Base-by-base conservation (phyloP, 257 asterid species). In the Ocimum tenuiflorum region DNA sequence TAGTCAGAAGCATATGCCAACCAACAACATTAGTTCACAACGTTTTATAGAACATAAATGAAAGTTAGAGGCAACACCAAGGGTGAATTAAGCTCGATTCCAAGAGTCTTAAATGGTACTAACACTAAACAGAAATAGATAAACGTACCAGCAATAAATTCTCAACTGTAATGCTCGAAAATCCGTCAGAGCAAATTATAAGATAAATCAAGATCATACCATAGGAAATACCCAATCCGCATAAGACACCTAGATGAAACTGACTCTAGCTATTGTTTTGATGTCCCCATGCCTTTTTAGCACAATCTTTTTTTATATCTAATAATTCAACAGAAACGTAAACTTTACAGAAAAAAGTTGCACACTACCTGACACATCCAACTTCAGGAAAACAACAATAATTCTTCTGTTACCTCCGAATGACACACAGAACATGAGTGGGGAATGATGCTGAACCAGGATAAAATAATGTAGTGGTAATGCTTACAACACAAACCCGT, bases 321-420 rank as follows among this genome's bases (percentile, higher is more conserved):
- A 46, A 11, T 14, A 45, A 46, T 33, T 31, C 23, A 45, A 13
- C 27, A 18, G 20, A 68, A 57, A 23, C 13, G 20, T 23, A 41
- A 38, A 36, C 48, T 43, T 35, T 23, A 23, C 33, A 14, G 11
- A 4, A 29, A 10, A 29, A 42, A 60, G 35, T 61, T 29, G 61
- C 60, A 18, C 20, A 43, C 61, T 17, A 70, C 35, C 65, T 42
- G 70, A 43, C 23, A 29, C 13, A 50, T 50, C 41, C 22, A 60
- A 31, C 36, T 11, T 41, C 4, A 1, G 6, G 47, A 41, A 10
- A 13, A 14, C 41, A 35, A 9, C 29, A 22, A 49, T 19, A 49
- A 38, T 29, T 23, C 53, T 29, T 67, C 20, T 36, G 3, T 55
- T 11, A 53, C 11, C 23, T 36, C 60, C 45, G 41, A 43, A 39